phyloP scores from a whole-genome alignment of 305 asterid species.

The Rubia occidens region DNA sequence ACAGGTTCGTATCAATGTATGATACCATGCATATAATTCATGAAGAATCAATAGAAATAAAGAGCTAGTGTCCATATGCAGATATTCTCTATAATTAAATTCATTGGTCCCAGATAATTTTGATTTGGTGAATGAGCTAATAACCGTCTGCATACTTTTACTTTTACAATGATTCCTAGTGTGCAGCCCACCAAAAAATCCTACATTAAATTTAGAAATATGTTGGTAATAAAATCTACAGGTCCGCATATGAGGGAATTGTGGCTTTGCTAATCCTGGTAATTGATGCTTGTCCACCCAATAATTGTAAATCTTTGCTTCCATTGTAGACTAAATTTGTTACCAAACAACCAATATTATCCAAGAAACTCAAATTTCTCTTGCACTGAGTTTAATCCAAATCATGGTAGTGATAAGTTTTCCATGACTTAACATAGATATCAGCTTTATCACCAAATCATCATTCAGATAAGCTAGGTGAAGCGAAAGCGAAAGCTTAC shows the following conservation, averaged over 20 bases:
- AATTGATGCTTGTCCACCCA: neutral
- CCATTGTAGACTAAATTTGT: neutral
- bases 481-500: too few relatives aligned
- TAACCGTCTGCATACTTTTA: neutral
- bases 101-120: neutral
- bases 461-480: too few relatives aligned
- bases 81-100: neutral
- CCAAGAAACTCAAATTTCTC: neutral
- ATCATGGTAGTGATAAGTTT: too few relatives aligned
- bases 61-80: neutral
- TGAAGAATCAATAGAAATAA: neutral
- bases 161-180: neutral
- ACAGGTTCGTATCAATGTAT: too few relatives aligned
- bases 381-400: neutral
- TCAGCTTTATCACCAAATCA: too few relatives aligned
- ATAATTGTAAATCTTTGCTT: neutral
- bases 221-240: neutral
- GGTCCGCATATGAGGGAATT: neutral
- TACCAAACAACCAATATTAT: neutral
- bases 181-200: neutral
- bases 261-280: neutral
- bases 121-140: neutral
- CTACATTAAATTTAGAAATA: neutral
- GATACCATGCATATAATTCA: neutral
- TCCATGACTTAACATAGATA: too few relatives aligned